phyloP scores from a whole-genome alignment of 768 basidiomycete species.

The Serendipita vermifera region DNA sequence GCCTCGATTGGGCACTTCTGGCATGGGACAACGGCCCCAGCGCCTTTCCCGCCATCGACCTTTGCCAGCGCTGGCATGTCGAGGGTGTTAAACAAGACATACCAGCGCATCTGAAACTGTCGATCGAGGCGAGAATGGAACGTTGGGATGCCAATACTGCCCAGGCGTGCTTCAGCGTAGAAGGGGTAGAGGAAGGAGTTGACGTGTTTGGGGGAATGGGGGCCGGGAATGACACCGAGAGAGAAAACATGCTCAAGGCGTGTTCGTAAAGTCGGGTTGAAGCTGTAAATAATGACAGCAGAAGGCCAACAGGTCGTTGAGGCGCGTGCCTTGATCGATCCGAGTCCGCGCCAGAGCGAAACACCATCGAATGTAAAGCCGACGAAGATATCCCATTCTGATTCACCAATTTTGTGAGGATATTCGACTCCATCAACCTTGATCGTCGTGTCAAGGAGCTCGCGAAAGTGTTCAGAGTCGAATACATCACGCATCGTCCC shows the following conservation, averaged over 20 bases:
- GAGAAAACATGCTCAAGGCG: constrained; percentile 15
- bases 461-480: neutral
- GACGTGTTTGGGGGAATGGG: constrained; percentile 16
- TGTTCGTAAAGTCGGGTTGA: constrained; percentile 17
- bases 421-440: neutral
- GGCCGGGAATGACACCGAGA: constrained; percentile 19
- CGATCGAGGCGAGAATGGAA: neutral
- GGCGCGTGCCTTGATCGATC: neutral
- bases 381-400: neutral
- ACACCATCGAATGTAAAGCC: neutral
- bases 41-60: neutral
- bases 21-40: neutral
- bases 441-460: neutral
- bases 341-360: neutral
- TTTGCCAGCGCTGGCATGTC: neutral
- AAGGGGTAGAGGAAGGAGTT: constrained; percentile 17
- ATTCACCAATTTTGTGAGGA: neutral
- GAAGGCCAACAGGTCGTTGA: constrained; percentile 15
- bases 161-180: neutral
- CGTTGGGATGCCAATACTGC: neutral
- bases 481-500: neutral
- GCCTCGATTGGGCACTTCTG: neutral
- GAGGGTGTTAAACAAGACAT: neutral
- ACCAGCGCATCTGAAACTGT: neutral
- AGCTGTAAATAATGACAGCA: constrained; percentile 15